Evolutionary conservation across 2,329 filamentous ascomycete genomes (phyloP), one percentile per base, ranked within the genome.

Genomic region (Exophiala phaeomuriformis): DNA sequence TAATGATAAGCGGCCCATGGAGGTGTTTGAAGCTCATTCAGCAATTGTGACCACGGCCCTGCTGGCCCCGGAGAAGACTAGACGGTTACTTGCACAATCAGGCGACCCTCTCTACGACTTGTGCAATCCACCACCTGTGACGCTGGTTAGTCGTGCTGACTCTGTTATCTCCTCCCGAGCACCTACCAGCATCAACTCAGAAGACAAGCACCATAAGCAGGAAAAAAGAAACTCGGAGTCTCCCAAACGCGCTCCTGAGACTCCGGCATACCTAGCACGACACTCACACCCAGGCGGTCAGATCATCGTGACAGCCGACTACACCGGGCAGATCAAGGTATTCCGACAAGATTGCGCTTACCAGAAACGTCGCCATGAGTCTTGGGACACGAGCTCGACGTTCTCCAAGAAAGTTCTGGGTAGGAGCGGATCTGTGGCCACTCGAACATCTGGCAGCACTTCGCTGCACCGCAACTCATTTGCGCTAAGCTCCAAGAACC

Each of bases 51-150:
- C 91, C 0, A 86, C 84, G n/a, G 88, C 91, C 1, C 73, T 93
- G 3, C 85, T 96, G 65, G 91, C 91, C 0, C 91, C 93, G 0
- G 80, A 81, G 0, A 82, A 81, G 63, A 90, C 89, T 7, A 81
- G 88, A 53, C 84, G 87, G 64, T 75, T 93, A 1, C 77, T 98
- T 0, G 84, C 86, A 47, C 79, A 81, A 9, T 94, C 90, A 0
- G 87, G 88, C 51, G 90, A 98, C 66, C 90, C 93, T 1, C 81
- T 98, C n/a, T 98, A 90, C 68, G 90, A 96, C 63, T 77, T 97
- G 1, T 97, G 93, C 75, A 97, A 97, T 63, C 93, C 93, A 3
- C 93, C 91, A 0, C 90, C 91, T 0, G 83, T 97, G 10, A 90
- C 83, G 4, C 75, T 97, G 12, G 76, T 90, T 57, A 90, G 85